Evolutionary conservation across 139 green algal genomes (phyloP).

Genomic region (Coelastrella sp.): DNA sequence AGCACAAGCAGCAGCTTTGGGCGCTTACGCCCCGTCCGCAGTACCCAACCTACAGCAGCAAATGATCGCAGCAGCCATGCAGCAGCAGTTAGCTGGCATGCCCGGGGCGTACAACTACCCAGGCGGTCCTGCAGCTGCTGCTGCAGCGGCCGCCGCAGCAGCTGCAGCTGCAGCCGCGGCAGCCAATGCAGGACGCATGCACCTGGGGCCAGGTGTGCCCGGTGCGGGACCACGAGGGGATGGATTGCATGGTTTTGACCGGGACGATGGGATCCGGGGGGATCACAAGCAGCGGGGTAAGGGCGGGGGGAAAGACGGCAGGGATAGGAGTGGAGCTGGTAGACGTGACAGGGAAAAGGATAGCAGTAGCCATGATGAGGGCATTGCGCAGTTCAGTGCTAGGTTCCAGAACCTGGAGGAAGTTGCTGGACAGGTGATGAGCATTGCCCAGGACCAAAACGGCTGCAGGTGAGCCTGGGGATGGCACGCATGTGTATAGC

Average conservation of each 20-base stretch:
- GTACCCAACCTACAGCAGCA: constrained; percentile 39
- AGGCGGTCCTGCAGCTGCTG: constrained; percentile 19
- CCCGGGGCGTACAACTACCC: constrained; percentile 9
- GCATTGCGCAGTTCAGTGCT: constrained; percentile 52
- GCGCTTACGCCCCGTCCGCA: neutral
- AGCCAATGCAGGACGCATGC: constrained; percentile 14
- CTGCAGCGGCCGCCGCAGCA: constrained; percentile 31
- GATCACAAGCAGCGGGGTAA: constrained; percentile 34
- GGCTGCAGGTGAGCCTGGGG: constrained; percentile 76
- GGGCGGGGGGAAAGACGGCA: constrained; percentile 2
- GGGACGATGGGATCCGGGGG: constrained; percentile 37
- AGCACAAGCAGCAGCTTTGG: constrained; percentile 63
- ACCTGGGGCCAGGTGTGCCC: neutral
- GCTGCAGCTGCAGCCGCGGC: constrained; percentile 5
- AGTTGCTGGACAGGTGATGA: constrained; percentile 88
- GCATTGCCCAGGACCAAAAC: constrained; percentile 96
- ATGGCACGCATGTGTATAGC: too few species aligned
- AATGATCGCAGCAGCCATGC: constrained; percentile 13
- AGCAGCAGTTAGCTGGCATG: constrained; percentile 42
- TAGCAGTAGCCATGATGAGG: constrained; percentile 22
- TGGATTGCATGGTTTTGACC: constrained; percentile 14
- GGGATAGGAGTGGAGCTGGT: neutral
- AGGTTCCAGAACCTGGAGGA: constrained; percentile 82
- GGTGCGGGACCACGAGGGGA: neutral
- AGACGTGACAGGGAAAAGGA: neutral